These are phyloP conservation scores for Erodium maritimum DNA, from an alignment of 345 rosid species.

Conservation along the genomic window DNA sequence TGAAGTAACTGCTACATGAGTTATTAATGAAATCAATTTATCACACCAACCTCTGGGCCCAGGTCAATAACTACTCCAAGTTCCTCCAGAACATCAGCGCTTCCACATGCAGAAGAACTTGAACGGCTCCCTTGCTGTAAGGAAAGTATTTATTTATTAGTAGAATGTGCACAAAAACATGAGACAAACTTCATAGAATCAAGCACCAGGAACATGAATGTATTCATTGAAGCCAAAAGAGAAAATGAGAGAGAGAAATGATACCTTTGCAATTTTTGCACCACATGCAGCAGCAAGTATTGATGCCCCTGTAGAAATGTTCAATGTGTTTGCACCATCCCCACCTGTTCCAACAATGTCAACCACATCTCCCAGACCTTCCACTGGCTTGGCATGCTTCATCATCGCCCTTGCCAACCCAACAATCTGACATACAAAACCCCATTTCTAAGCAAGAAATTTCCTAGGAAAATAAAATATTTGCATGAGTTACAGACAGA, in stretches of 20 bases:
- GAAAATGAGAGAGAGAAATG: background rate
- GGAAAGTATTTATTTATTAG: background rate
- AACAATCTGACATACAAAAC: slow-evolving; percentile 31
- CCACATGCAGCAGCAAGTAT: slow-evolving; percentile 94
- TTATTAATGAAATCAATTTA: background rate
- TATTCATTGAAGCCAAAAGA: background rate
- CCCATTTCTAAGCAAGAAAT: background rate
- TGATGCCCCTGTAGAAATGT: slow-evolving; percentile 90
- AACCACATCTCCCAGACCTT: slow-evolving; percentile 59
- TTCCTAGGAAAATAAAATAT: background rate
- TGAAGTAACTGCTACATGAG: background rate
- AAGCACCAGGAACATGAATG: too few species aligned
- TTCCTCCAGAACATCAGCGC: slow-evolving; percentile 73
- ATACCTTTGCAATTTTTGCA: slow-evolving; percentile 91
- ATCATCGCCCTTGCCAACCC: slow-evolving; percentile 87
- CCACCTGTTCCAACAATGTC: slow-evolving; percentile 96
- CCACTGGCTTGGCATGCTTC: slow-evolving; percentile 63
- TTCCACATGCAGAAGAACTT: slow-evolving; percentile 89
- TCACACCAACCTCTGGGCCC: slow-evolving; percentile 22
- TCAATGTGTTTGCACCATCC: slow-evolving; percentile 91
- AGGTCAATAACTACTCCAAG: slow-evolving; percentile 55
- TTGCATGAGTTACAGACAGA: background rate
- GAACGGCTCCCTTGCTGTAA: slow-evolving; percentile 87
- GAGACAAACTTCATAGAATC: background rate
- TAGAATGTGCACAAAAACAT: background rate